Conservation (phyloP, 139 green algal species). For the Ettlia oleoabundans region DNA sequence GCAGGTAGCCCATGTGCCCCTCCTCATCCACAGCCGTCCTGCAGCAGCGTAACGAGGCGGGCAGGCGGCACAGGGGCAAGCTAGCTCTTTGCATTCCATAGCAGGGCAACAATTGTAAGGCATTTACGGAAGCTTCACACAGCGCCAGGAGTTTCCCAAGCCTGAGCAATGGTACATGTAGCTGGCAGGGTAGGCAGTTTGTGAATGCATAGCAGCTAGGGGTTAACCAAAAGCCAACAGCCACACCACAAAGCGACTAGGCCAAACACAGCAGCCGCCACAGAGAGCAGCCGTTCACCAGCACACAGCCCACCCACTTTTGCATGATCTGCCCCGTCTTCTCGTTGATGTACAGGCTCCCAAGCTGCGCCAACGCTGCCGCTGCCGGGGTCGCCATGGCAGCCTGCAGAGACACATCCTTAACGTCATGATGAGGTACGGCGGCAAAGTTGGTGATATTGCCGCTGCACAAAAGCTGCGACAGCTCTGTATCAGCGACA, state of each 20-base stretch:
- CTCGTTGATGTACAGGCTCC: slow-evolving; percentile 33
- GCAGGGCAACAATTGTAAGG: too few relatives aligned
- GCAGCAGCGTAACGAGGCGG: not conserved
- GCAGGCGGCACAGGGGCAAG: not conserved
- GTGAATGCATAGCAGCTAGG: too few relatives aligned
- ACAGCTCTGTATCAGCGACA: too few relatives aligned
- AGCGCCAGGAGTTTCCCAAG: too few relatives aligned
- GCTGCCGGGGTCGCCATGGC: not conserved
- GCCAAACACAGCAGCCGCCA: too few relatives aligned
- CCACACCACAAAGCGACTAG: too few relatives aligned
- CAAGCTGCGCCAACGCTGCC: slow-evolving; percentile 5
- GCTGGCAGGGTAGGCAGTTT: too few relatives aligned
- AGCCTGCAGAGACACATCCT: not conserved
- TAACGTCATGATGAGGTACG: not conserved
- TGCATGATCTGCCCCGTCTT: slow-evolving; percentile 41
- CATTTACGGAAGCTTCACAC: too few relatives aligned
- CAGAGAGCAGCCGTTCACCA: not conserved
- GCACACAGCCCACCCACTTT: not conserved
- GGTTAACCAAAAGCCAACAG: too few relatives aligned
- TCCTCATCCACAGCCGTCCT: slow-evolving; percentile 21
- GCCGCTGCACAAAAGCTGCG: not conserved
- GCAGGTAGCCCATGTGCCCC: slow-evolving; percentile 29
- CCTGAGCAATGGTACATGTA: too few relatives aligned
- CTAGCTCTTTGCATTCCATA: too few relatives aligned
- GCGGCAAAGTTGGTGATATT: not conserved